These are phyloP conservation scores for Penicillium roqueforti DNA, from an alignment of 495 filamentous ascomycete genomes.

Conservation along the genomic window DNA sequence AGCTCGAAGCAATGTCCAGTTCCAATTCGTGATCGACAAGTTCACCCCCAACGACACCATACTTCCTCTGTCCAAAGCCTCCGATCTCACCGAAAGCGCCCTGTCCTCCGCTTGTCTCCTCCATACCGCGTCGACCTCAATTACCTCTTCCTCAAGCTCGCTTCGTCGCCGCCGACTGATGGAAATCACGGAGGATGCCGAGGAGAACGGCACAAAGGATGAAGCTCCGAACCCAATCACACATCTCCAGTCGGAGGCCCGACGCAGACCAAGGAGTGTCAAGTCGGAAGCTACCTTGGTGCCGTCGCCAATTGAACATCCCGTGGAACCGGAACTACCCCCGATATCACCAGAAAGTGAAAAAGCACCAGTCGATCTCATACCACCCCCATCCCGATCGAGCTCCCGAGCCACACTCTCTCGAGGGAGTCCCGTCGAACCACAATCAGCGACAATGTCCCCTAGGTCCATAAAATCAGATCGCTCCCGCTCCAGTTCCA, in stretches of 20 bases:
- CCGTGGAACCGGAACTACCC: slow-evolving; percentile 11
- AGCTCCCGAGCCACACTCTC: slow-evolving; percentile 24
- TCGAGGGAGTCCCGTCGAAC: slow-evolving; percentile 17
- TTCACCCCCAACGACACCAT: slow-evolving; percentile 85
- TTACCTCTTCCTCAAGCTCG: slow-evolving; percentile 80
- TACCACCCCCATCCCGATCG: slow-evolving; percentile 18
- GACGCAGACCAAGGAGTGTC: slow-evolving; percentile 34
- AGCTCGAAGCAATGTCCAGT: slow-evolving; percentile 95
- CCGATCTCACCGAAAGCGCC: slow-evolving; percentile 81
- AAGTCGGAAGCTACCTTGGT: slow-evolving; percentile 40
- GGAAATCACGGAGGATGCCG: slow-evolving; percentile 82
- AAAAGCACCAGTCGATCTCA: slow-evolving; percentile 11
- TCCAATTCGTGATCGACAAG: slow-evolving; percentile 76
- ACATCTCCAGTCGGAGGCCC: slow-evolving; percentile 17
- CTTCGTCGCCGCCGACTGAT: slow-evolving; percentile 69
- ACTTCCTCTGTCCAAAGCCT: slow-evolving; percentile 64
- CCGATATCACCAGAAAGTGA: slow-evolving; percentile 20
- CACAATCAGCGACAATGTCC: slow-evolving; percentile 16
- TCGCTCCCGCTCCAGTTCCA: slow-evolving; percentile 12
- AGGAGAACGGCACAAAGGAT: slow-evolving; percentile 61
- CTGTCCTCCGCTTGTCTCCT: slow-evolving; percentile 85
- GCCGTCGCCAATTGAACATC: slow-evolving; percentile 20
- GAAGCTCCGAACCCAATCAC: slow-evolving; percentile 20
- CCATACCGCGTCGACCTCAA: slow-evolving; percentile 83
- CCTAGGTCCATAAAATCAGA: slow-evolving; percentile 22